Evolutionary conservation across 352 stramenopile genomes (phyloP), one percentile per base, ranked within the genome.

Genomic region (Pythium brachiatum): DNA sequence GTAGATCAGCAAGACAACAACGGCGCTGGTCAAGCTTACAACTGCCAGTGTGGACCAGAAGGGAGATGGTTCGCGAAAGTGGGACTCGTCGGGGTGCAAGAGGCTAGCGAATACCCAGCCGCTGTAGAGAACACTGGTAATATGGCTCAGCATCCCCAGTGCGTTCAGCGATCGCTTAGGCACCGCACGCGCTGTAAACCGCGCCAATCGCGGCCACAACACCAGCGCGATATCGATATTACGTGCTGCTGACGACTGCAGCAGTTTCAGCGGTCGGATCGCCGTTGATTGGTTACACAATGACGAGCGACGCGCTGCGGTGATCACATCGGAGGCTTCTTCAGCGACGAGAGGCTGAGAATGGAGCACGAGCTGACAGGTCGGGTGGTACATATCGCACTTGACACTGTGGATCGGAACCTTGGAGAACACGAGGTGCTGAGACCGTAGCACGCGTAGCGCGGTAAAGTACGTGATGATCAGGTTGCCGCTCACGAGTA

Each of bases 381-480:
- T 36, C 12, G 47, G 58, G 16, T 58, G 57, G 38, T 58, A 65
- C 47, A 65, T 41, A 32, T 65, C 58, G 34, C 31, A 64, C 46
- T 32, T 26, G 21, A 64, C 41, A 20, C 44, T 29, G 31, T 31
- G 23, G 31, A 62, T 46, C 29, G 41, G 41, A 32, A 27, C 56
- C 29, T 48, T 53, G 16, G 43, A 54, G 9, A 62, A 21, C 44
- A 62, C 56, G 21, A 62, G 21, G 18, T 62, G 56, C 31, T 55
- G 56, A 0, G 56, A 53, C 5, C 56, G 56, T n/a, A 53, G 12
- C 7, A 62, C 56, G 15, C 44, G 41, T 26, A 62, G 34, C 0
- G 31, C 41, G 9, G 56, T 48, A 16, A 62, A 55, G 56, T 62
- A 62, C 29, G 56, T 31, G 29, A 62, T 62, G 56, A 54, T 62